A percentile compares a stretch with the other conserved stretches of the same genome.
These are phyloP conservation scores for Arthrobotrys sphaeroides DNA, from an alignment of 2,329 filamentous ascomycete genomes.

Conservation along the genomic window DNA sequence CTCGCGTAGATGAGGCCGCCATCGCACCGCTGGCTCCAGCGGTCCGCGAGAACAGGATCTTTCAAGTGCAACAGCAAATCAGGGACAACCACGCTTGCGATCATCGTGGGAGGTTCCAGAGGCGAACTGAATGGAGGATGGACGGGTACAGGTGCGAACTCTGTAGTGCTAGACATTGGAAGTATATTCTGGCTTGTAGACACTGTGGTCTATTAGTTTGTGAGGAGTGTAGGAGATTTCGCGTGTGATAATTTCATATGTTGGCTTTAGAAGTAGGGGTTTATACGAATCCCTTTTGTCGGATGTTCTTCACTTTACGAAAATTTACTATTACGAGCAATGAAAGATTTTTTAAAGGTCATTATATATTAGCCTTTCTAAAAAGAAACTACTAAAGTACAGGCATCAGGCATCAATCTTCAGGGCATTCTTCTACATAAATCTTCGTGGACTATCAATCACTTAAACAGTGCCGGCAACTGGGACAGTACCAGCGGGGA, in stretches of 20 bases:
- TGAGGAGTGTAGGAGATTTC: constrained; percentile 38
- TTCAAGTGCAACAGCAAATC: constrained; percentile 11
- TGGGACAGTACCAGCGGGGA: not conserved
- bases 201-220: constrained; percentile 28
- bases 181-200: constrained; percentile 31
- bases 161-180: constrained; percentile 17
- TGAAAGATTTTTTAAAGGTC: constrained; percentile 3
- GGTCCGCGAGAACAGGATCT: constrained; percentile 6
- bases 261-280: not conserved
- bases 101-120: constrained; percentile 23
- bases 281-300: too few relatives aligned
- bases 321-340: too few relatives aligned
- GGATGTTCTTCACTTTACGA: not conserved
- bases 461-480: not conserved
- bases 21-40: not conserved
- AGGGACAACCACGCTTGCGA: constrained; percentile 10
- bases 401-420: constrained; percentile 18
- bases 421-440: constrained; percentile 16
- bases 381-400: constrained; percentile 9
- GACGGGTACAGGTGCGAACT: constrained; percentile 21
- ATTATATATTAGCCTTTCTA: constrained; percentile 6
- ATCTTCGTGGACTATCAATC: not conserved
- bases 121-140: not conserved
- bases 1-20: constrained; percentile 25
- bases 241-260: not conserved